Conservation (phyloP, 495 filamentous ascomycete genomes). For the Acidomyces sp. region DNA sequence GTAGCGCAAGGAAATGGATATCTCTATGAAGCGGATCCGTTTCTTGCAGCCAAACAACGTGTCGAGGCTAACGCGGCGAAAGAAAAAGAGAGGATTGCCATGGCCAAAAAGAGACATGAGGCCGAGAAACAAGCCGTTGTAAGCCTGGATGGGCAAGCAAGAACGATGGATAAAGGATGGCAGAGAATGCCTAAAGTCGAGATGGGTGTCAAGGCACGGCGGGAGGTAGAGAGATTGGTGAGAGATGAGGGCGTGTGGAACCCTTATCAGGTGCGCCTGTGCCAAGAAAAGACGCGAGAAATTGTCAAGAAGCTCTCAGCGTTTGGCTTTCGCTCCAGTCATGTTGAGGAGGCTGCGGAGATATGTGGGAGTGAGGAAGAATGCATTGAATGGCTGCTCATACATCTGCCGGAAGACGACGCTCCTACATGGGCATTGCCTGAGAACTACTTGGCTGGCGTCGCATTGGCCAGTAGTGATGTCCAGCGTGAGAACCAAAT, state of each 20-base stretch:
- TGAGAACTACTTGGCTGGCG: constrained; percentile 75
- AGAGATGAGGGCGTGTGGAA: constrained; percentile 77
- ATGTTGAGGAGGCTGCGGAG: constrained; percentile 74
- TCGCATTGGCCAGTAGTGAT: constrained; percentile 69
- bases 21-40: constrained; percentile 96
- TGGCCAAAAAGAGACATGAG: constrained; percentile 27
- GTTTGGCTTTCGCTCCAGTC: constrained; percentile 73
- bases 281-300: constrained; percentile 38
- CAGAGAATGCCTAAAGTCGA: constrained; percentile 76
- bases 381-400: constrained; percentile 79
- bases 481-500: constrained; percentile 64
- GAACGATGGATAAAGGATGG: constrained; percentile 55
- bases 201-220: constrained; percentile 66
- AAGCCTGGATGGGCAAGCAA: constrained; percentile 22
- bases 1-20: constrained; percentile 62
- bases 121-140: constrained; percentile 27
- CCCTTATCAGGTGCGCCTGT: constrained; percentile 52
- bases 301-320: constrained; percentile 61
- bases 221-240: constrained; percentile 64
- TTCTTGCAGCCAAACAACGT: constrained; percentile 61
- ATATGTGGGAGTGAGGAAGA: constrained; percentile 91
- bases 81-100: constrained; percentile 50
- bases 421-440: constrained; percentile 80
- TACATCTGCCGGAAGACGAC: constrained; percentile 95
- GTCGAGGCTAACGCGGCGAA: constrained; percentile 57